Percentiles rank a stretch among this genome's conserved stretches.
phyloP scores from a whole-genome alignment of 352 stramenopile species.

The Globisporangium yorkense region DNA sequence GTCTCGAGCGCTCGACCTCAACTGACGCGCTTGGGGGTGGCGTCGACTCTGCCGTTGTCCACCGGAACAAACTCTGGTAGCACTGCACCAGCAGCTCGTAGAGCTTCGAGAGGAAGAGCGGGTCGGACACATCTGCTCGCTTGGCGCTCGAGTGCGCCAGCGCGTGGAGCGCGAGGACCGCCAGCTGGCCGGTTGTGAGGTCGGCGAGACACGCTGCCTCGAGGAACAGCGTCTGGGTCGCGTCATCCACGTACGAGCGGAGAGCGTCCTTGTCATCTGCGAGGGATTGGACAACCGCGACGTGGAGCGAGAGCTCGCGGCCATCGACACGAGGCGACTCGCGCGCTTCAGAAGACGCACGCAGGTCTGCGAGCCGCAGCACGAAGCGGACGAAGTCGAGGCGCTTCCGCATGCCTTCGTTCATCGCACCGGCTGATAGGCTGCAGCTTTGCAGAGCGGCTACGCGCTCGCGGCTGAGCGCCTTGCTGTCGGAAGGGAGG shows the following conservation, averaged over 20 bases:
- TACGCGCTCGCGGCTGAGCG: background rate
- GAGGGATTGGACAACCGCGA: slow-evolving; percentile 12
- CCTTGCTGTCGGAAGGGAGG: background rate
- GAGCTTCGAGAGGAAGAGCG: slow-evolving; percentile 40
- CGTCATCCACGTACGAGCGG: slow-evolving; percentile 13
- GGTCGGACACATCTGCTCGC: slow-evolving; percentile 35
- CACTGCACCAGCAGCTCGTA: slow-evolving; percentile 49
- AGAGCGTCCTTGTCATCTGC: background rate
- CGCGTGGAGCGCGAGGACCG: slow-evolving; percentile 51
- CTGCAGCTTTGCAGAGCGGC: background rate
- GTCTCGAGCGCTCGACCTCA: background rate
- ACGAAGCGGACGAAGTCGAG: slow-evolving; percentile 26
- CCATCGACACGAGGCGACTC: slow-evolving; percentile 3
- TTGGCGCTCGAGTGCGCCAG: slow-evolving; percentile 25
- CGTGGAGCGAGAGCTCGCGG: background rate
- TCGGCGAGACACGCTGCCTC: slow-evolving; percentile 23
- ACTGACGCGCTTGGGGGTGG: background rate
- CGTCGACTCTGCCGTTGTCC: slow-evolving; percentile 4
- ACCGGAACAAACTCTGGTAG: slow-evolving; percentile 55
- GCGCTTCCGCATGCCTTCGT: slow-evolving; percentile 23
- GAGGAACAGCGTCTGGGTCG: slow-evolving; percentile 27
- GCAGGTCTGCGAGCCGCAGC: slow-evolving; percentile 15
- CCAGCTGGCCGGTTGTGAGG: slow-evolving; percentile 43
- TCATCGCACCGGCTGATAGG: slow-evolving; percentile 13
- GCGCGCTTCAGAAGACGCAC: too few relatives aligned